Evolutionary conservation across 768 basidiomycete genomes (phyloP).

Genomic region (Lactarius sp.): DNA sequence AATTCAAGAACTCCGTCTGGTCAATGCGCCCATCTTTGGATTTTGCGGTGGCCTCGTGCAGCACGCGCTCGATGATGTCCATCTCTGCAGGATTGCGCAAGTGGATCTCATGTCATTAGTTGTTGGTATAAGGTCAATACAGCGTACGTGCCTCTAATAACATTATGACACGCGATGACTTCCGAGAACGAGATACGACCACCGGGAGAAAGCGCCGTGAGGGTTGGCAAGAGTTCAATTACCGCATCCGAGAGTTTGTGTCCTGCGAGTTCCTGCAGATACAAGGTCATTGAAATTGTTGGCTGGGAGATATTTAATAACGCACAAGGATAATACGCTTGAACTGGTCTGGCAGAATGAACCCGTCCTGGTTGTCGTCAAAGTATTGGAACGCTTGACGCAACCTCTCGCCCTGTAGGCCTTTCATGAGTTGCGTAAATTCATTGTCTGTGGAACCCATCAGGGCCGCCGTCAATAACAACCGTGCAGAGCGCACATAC

Average conservation of each 20-base stretch:
- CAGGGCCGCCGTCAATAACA: constrained; percentile 16
- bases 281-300: constrained; percentile 8
- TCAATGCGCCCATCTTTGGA: constrained; percentile 95
- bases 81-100: constrained; percentile 52
- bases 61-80: constrained; percentile 94
- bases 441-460: constrained; percentile 63
- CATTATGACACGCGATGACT: constrained; percentile 95
- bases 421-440: constrained; percentile 98
- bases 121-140: constrained; percentile 3
- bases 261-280: constrained; percentile 80
- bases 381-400: constrained; percentile 94
- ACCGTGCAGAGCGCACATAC: constrained; percentile 41
- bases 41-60: constrained; percentile 84
- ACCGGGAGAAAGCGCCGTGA: constrained; percentile 85
- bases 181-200: constrained; percentile 94
- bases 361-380: constrained; percentile 87
- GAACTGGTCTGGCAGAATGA: constrained; percentile 91
- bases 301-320: constrained; percentile 2
- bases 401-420: constrained; percentile 93
- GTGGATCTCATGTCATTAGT: constrained; percentile 7
- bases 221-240: constrained; percentile 85
- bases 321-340: constrained; percentile 90
- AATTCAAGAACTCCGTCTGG: constrained; percentile 90
- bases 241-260: constrained; percentile 96
- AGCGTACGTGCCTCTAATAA: constrained; percentile 65